phyloP scores from a whole-genome alignment of 495 filamentous ascomycete genomes.

The Aspergillus bertholletiae region DNA sequence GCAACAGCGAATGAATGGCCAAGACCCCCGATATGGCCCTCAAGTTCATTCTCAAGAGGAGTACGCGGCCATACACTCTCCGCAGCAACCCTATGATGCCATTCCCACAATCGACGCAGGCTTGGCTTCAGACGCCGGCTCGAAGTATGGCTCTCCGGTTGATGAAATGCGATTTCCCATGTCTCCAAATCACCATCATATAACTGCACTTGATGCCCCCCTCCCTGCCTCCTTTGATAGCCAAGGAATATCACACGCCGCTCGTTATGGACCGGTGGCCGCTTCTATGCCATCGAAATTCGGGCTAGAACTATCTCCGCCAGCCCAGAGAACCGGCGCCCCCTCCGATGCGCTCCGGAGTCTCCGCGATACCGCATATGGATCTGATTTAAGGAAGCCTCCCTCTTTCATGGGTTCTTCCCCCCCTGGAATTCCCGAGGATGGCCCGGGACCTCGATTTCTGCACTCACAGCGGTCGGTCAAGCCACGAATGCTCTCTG shows the following conservation, averaged over 20 bases:
- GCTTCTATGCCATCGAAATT: slow-evolving; percentile 92
- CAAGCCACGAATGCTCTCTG: slow-evolving; percentile 67
- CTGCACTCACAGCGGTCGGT: slow-evolving; percentile 83
- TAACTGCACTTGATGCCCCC: slow-evolving; percentile 88
- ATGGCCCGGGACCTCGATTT: slow-evolving; percentile 58
- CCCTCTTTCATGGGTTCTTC: slow-evolving; percentile 60
- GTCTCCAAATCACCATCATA: slow-evolving; percentile 62
- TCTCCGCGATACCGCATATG: slow-evolving; percentile 81
- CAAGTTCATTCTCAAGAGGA: slow-evolving; percentile 40
- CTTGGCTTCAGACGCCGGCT: slow-evolving; percentile 69
- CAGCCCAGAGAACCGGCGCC: slow-evolving; percentile 48
- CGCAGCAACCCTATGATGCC: slow-evolving; percentile 46
- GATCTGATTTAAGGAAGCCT: slow-evolving; percentile 54
- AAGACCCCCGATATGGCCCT: slow-evolving; percentile 38
- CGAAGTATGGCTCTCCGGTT: slow-evolving; percentile 83
- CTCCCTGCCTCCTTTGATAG: slow-evolving; percentile 96
- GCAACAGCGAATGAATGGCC: slow-evolving; percentile 57
- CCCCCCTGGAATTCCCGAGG: slow-evolving; percentile 54
- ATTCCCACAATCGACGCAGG: slow-evolving; percentile 80
- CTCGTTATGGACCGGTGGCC: slow-evolving; percentile 85
- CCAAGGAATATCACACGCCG: slow-evolving; percentile 88
- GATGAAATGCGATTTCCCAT: slow-evolving; percentile 68
- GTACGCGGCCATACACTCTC: slow-evolving; percentile 40
- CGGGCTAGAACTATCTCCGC: slow-evolving; percentile 78
- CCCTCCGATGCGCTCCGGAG: slow-evolving; percentile 74